phyloP scores from a whole-genome alignment of 306 rosid genomes.

The Quercus dentata region DNA sequence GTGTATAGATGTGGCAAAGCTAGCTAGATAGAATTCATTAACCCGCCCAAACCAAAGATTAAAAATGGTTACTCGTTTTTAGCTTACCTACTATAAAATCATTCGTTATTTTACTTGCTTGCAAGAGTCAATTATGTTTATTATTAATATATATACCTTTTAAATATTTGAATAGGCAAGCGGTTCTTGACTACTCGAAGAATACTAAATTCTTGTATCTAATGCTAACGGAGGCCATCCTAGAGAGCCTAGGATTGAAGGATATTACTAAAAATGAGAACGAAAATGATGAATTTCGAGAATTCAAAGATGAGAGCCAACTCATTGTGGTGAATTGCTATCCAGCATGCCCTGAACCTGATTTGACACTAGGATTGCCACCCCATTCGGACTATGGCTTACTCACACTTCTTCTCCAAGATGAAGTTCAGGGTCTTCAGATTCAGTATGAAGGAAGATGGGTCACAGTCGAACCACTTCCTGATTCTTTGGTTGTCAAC shows the following conservation, averaged over 20 bases:
- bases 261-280: constrained; percentile 23
- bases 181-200: constrained; percentile 58
- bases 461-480: constrained; percentile 70
- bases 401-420: constrained; percentile 85
- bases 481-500: constrained; percentile 70
- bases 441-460: constrained; percentile 56
- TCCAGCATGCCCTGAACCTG: constrained; percentile 89
- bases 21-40: no score
- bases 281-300: constrained; percentile 33
- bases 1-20: no score
- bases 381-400: constrained; percentile 97
- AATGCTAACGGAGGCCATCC: constrained; percentile 53
- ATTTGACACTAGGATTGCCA: constrained; percentile 79
- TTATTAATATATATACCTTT: neutral
- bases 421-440: constrained; percentile 73
- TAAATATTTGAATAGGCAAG: constrained; percentile 30
- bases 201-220: constrained; percentile 48
- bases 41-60: no score
- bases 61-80: no score
- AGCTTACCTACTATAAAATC: no score
- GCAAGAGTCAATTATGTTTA: neutral
- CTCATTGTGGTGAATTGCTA: constrained; percentile 72
- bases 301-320: constrained; percentile 75
- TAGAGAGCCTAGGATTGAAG: constrained; percentile 61
- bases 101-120: neutral